Evolutionary conservation across 208 protist genomes (phyloP), one percentile per base, ranked within the genome.

Genomic region (Trypanosoma boissoni): DNA sequence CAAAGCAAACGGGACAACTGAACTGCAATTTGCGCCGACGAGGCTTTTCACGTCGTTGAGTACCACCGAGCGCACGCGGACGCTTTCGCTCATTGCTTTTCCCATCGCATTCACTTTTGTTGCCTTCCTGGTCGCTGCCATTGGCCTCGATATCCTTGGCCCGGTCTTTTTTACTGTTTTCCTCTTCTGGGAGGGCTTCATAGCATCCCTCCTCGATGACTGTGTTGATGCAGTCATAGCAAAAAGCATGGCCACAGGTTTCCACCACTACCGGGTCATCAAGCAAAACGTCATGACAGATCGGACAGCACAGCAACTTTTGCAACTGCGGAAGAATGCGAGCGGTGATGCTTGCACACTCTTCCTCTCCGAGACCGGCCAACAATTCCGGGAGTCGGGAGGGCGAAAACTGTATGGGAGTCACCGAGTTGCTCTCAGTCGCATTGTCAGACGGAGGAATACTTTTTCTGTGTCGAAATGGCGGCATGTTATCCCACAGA

Each of bases 211-310:
- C 54, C 68, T 91, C 87, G 4, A 91, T 58, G 4, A 55, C 83
- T 10, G 14, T 23, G 58, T 89, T 81, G 44, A 94, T 84, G 64
- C 87, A 94, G 28, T 68, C 43, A 24, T 76, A 68, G 53, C 87
- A 94, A 71, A 91, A 94, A 26, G 49, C 69, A 60, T 94, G 87
- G 0, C 87, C 87, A 44, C 87, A 94, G 9, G 77, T 81, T 32
- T 85, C 73, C 29, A 90, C 60, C 21, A 64, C 72, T 21, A 69
- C 66, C 5, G 82, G 72, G 4, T 82, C 58, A 31, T 71, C n/a
- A 9, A 72, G 27, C 20, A 91, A 37, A 1, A 77, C 54, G 12
- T 43, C 26, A 2, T 72, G 44, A 64, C 83, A 91, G 23, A 91
- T 34, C 0, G 79, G 76, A 55, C 83, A 91, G 32, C 45, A 54